phyloP scores from a whole-genome alignment of 768 basidiomycete genomes.

The Roridomyces roridus region DNA sequence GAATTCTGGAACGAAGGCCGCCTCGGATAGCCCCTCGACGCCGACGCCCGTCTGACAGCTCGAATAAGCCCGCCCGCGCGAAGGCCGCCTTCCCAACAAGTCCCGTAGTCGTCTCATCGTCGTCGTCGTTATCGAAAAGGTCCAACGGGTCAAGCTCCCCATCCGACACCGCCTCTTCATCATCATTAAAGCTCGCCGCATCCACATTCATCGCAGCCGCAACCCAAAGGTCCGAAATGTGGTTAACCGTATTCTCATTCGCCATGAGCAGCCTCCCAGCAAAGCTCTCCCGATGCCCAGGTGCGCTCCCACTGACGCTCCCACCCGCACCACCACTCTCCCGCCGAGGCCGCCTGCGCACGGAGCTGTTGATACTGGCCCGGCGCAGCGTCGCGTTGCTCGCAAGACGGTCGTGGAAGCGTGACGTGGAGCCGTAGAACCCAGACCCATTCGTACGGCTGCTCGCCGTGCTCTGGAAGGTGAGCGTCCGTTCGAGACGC shows the following conservation, averaged over 20 bases:
- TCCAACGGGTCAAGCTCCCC: constrained; percentile 30
- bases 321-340: constrained; percentile 50
- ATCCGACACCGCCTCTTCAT: constrained; percentile 50
- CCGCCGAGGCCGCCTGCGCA: constrained; percentile 57
- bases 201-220: constrained; percentile 96
- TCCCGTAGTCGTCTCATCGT: no score
- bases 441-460: constrained; percentile 76
- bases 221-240: constrained; percentile 96
- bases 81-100: no score
- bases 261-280: constrained; percentile 89
- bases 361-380: constrained; percentile 60
- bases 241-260: constrained; percentile 93
- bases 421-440: constrained; percentile 76
- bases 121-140: constrained; percentile 38
- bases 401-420: constrained; percentile 60
- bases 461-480: constrained; percentile 63
- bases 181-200: constrained; percentile 79
- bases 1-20: no score
- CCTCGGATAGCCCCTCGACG: no score
- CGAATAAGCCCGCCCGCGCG: no score
- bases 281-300: constrained; percentile 64
- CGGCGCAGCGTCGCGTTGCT: constrained; percentile 49
- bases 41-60: no score
- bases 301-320: no score
- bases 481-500: constrained; percentile 49